Conservation (phyloP, 305 asterid genomes). For the Stenogyne calaminthoides region DNA sequence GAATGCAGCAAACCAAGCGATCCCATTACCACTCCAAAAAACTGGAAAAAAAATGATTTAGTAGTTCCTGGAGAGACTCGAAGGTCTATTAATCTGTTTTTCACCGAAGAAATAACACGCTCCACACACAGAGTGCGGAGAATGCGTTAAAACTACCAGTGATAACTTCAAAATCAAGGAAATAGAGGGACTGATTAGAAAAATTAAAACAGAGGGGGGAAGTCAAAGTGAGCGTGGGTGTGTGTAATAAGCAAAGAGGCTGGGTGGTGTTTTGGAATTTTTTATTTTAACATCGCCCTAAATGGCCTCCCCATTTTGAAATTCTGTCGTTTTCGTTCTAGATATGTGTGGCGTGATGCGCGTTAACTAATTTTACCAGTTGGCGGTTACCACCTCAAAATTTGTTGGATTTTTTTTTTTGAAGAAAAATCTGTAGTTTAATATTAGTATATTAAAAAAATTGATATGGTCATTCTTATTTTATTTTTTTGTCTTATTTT, state of each 20-base stretch:
- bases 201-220: neutral
- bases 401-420: too few relatives aligned
- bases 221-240: neutral
- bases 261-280: conserved; percentile 28
- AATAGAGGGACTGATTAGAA: neutral
- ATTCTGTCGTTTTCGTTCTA: neutral
- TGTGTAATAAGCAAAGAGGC: neutral
- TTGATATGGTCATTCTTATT: too few relatives aligned
- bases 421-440: too few relatives aligned
- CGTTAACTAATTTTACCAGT: neutral
- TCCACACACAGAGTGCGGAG: neutral
- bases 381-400: neutral
- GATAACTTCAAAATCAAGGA: neutral
- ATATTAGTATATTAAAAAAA: too few relatives aligned
- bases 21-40: conserved; percentile 35
- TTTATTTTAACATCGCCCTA: neutral
- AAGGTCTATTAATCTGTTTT: conserved; percentile 6
- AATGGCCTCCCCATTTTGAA: neutral
- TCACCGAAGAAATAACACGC: conserved; percentile 7
- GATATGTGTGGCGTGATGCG: neutral
- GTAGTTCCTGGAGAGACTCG: conserved; percentile 9
- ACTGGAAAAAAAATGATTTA: conserved; percentile 1
- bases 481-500: too few relatives aligned
- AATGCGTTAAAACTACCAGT: conserved; percentile 28
- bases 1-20: conserved; percentile 33